phyloP scores from a whole-genome alignment of 1,284 basidiomycete species.

The Lentinus polychrous region DNA sequence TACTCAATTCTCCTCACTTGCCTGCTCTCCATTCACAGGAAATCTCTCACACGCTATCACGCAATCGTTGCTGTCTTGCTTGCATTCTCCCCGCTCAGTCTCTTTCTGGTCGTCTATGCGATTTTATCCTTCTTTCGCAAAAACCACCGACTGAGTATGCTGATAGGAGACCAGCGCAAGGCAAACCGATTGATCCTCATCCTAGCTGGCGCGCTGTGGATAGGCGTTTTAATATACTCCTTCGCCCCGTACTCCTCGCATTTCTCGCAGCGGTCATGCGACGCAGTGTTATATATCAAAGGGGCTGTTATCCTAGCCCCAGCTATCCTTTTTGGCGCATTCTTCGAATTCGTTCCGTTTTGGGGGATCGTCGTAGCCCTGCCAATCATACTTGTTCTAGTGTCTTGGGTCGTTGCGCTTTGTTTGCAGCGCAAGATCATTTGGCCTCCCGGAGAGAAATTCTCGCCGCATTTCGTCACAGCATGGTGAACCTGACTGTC shows the following conservation, averaged over 20 bases:
- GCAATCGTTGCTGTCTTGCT: conserved; percentile 1
- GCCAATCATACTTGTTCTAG: neutral
- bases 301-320: neutral
- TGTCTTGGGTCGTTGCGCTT: conserved; percentile 4
- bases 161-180: conserved; percentile 1
- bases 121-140: conserved; percentile 4
- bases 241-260: neutral
- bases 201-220: neutral
- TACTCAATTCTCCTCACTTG: conserved; percentile 6
- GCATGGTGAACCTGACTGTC: conserved; percentile 1
- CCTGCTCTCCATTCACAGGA: conserved; percentile 6
- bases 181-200: neutral
- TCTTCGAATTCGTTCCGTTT: neutral
- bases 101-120: conserved; percentile 4
- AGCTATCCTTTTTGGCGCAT: neutral
- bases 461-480: conserved; percentile 1
- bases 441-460: conserved; percentile 3
- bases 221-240: neutral
- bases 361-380: neutral
- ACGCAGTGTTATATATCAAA: neutral
- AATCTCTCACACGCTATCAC: conserved; percentile 10
- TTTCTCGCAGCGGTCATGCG: conserved; percentile 4
- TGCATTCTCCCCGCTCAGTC: neutral
- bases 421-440: conserved; percentile 4
- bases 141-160: neutral